Conservation (phyloP, 1,139 yeast genomes). For the Yamadazyma buinensis region DNA sequence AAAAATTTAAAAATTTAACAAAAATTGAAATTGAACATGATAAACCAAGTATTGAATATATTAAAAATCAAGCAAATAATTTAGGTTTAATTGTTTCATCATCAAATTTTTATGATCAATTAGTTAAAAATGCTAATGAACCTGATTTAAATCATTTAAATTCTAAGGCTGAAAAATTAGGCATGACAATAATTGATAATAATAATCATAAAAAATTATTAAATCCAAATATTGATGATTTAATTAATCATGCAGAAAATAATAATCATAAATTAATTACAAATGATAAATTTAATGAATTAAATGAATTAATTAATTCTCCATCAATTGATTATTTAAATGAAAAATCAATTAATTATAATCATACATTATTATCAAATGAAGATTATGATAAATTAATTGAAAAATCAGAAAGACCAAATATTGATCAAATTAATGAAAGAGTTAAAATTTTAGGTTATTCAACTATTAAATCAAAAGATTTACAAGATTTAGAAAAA, state of each 20-base stretch:
- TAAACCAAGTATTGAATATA: conserved; percentile 22
- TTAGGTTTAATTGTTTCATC: conserved; percentile 31
- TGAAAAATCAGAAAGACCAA: conserved; percentile 13
- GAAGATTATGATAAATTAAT: conserved; percentile 17
- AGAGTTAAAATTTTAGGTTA: conserved; percentile 13
- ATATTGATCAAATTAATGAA: conserved; percentile 12
- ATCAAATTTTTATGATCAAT: conserved; percentile 25
- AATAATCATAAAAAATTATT: conserved; percentile 14
- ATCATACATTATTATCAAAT: conserved; percentile 15
- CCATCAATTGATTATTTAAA: conserved; percentile 22
- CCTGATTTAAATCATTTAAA: conserved; percentile 24
- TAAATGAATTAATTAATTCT: conserved; percentile 9
- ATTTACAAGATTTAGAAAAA: conserved; percentile 17
- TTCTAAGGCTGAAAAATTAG: conserved; percentile 23
- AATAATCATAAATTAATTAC: conserved; percentile 9
- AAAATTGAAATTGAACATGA: conserved; percentile 25
- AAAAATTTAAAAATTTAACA: conserved; percentile 20
- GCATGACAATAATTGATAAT: conserved; percentile 17
- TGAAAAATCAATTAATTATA: conserved; percentile 13
- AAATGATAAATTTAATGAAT: conserved; percentile 2
- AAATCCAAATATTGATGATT: conserved; percentile 19
- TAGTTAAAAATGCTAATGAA: conserved; percentile 18
- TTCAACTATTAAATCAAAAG: conserved; percentile 12
- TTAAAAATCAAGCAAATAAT: conserved; percentile 29
- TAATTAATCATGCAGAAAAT: conserved; percentile 9